Percentiles rank a stretch among this genome's conserved stretches.
These are phyloP conservation scores for Dryadomyces quercus-mongolicae DNA, from an alignment of 2,329 filamentous ascomycete genomes.

Conservation along the genomic window DNA sequence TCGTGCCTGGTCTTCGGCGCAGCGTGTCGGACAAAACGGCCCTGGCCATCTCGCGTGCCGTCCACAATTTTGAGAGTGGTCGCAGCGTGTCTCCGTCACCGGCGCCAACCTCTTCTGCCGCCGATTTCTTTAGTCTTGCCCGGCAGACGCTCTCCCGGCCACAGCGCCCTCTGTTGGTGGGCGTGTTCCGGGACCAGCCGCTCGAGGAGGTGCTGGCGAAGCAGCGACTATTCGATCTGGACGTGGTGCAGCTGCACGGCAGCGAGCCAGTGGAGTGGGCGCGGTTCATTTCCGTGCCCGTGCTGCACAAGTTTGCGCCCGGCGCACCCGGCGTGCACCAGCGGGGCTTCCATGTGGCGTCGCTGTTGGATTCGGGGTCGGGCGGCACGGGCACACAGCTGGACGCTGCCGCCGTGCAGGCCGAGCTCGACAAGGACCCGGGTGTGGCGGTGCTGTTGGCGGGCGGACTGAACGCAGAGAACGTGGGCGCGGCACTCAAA, in stretches of 20 bases:
- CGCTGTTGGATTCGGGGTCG: slow-evolving; percentile 75
- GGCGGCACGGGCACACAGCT: slow-evolving; percentile 77
- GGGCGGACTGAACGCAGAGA: slow-evolving; percentile 70
- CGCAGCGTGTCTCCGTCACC: slow-evolving; percentile 21
- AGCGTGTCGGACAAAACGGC: slow-evolving; percentile 70
- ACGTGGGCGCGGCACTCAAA: slow-evolving; percentile 56
- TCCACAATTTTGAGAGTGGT: slow-evolving; percentile 38
- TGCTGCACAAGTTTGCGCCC: slow-evolving; percentile 76
- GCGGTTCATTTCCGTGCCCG: slow-evolving; percentile 75
- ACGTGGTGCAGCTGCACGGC: slow-evolving; percentile 88
- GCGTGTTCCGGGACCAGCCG: slow-evolving; percentile 88
- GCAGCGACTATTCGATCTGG: slow-evolving; percentile 63
- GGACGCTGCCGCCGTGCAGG: slow-evolving; percentile 57
- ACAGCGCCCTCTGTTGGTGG: slow-evolving; percentile 55
- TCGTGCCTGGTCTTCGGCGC: slow-evolving; percentile 71
- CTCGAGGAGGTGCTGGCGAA: slow-evolving; percentile 70
- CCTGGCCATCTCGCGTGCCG: slow-evolving; percentile 63
- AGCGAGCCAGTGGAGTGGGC: slow-evolving; percentile 90
- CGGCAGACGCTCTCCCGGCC: slow-evolving; percentile 21
- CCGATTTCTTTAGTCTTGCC: slow-evolving; percentile 52
- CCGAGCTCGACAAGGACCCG: slow-evolving; percentile 51
- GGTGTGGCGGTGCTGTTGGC: slow-evolving; percentile 71
- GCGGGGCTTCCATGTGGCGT: slow-evolving; percentile 71
- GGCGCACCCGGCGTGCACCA: slow-evolving; percentile 57
- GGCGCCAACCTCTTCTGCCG: slow-evolving; percentile 22